A percentile compares a stretch with the other conserved stretches of the same genome.
Conservation (phyloP, 2,329 filamentous ascomycete species). For the Talaromyces atroroseus region DNA sequence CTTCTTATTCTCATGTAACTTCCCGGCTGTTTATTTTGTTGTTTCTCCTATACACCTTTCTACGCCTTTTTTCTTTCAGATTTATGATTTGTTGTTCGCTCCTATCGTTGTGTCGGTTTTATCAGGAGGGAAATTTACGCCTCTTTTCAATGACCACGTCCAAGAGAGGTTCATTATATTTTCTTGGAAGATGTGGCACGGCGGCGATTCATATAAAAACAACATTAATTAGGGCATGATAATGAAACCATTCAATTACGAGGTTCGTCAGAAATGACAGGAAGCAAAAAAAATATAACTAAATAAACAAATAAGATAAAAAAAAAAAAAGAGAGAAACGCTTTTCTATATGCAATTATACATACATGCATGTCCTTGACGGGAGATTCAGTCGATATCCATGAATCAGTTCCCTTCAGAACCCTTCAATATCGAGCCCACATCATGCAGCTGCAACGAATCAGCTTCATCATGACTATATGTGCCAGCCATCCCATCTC, state of each 20-base stretch:
- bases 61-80: not conserved
- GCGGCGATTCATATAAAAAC: not conserved
- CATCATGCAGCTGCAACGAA: constrained; percentile 11
- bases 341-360: not conserved
- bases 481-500: not conserved
- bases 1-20: not conserved
- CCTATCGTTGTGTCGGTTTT: not conserved
- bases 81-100: not conserved
- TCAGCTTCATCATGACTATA: constrained; percentile 9
- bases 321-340: not conserved
- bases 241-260: not conserved
- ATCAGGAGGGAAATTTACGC: not conserved
- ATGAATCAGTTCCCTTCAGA: not conserved
- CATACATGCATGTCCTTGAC: not conserved
- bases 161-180: not conserved
- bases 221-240: not conserved
- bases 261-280: no score
- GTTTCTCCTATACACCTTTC: not conserved
- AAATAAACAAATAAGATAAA: no score
- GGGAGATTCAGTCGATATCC: not conserved
- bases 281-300: no score
- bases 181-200: not conserved
- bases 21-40: not conserved
- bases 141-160: not conserved
- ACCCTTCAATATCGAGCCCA: constrained; percentile 11